Evolutionary conservation across 2,329 filamentous ascomycete species (phyloP), one percentile per base, ranked within the genome.

Genomic region (Sclerotinia glacialis): DNA sequence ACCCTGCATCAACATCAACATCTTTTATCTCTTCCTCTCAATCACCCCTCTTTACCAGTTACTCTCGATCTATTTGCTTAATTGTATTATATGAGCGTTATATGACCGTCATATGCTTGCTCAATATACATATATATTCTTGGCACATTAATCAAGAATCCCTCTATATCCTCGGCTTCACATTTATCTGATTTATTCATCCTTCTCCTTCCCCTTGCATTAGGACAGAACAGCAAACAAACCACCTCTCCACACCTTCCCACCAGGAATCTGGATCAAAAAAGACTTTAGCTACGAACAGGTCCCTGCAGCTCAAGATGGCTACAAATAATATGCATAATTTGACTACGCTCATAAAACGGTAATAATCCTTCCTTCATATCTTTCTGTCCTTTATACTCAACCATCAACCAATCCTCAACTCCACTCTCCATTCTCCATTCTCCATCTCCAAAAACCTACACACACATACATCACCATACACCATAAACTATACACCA

Each of bases 321-420:
- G 86, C 89, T 72, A 81, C 87, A 70, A 91, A 85, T 80, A 91
- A 93, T 75, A 97, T 98, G 92, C 89, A 98, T 80, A 98, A 97
- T 78, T 82, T 99, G 70, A 96, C 93, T 46, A 99, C 95, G 65
- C 86, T 99, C 76, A 97, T 99, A 82, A 99, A 99, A 86, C 88
- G 95, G 95, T 98, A 86, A 74, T 86, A 80, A 34, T 49, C 5
- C 56, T 49, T 69, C 62, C 56, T 49, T 69, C 62, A 68, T 67
- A 66, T 56, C 46, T 40, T 40, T 44, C 64, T 69, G 18, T 56
- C 50, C 34, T 50, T 46, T 64, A 42, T 58, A 26, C 23, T 44
- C 47, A 52, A 53, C 9, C n/a, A 52, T 49, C 40, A n/a, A 50
- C 26, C 59, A 14, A 14, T 14, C 21, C 14, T 26, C 46, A 23